These are phyloP conservation scores for Neonectria faginata DNA, from an alignment of 2,329 filamentous ascomycete species.

Conservation along the genomic window DNA sequence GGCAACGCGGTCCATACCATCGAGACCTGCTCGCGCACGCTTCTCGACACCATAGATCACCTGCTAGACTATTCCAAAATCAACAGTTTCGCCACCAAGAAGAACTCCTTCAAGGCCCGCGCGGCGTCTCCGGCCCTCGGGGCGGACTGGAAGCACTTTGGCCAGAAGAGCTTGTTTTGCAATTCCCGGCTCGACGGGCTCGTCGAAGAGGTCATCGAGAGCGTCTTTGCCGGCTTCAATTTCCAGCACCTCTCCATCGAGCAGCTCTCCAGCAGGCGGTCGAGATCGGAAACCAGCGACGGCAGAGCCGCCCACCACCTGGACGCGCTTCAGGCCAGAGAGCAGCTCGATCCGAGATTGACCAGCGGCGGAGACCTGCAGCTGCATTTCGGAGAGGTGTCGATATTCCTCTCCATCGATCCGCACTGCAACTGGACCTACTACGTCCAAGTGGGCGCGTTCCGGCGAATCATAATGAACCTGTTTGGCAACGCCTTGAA, in stretches of 20 bases:
- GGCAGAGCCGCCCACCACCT: slow-evolving; percentile 37
- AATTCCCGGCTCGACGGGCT: slow-evolving; percentile 54
- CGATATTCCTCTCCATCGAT: slow-evolving; percentile 54
- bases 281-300: slow-evolving; percentile 21
- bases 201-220: slow-evolving; percentile 61
- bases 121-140: not conserved
- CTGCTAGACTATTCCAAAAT: slow-evolving; percentile 68
- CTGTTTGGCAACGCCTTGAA: slow-evolving; percentile 72
- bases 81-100: slow-evolving; percentile 50
- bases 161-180: slow-evolving; percentile 33
- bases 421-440: slow-evolving; percentile 63
- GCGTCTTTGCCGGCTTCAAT: slow-evolving; percentile 59
- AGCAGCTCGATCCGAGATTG: slow-evolving; percentile 32
- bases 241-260: slow-evolving; percentile 48
- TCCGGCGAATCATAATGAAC: slow-evolving; percentile 70
- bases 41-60: slow-evolving; percentile 67
- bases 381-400: slow-evolving; percentile 40
- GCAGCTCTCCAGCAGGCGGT: slow-evolving; percentile 31
- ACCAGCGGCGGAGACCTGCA: slow-evolving; percentile 1
- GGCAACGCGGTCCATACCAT: slow-evolving; percentile 61
- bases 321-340: slow-evolving; percentile 57
- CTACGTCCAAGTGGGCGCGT: slow-evolving; percentile 63
- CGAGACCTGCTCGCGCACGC: slow-evolving; percentile 62
- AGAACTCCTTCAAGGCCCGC: slow-evolving; percentile 11
- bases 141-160: not conserved